Percentiles rank a stretch among this genome's conserved stretches.
Conservation (phyloP, 2,329 filamentous ascomycete species). For the Arthrobotrys sphaeroides region DNA sequence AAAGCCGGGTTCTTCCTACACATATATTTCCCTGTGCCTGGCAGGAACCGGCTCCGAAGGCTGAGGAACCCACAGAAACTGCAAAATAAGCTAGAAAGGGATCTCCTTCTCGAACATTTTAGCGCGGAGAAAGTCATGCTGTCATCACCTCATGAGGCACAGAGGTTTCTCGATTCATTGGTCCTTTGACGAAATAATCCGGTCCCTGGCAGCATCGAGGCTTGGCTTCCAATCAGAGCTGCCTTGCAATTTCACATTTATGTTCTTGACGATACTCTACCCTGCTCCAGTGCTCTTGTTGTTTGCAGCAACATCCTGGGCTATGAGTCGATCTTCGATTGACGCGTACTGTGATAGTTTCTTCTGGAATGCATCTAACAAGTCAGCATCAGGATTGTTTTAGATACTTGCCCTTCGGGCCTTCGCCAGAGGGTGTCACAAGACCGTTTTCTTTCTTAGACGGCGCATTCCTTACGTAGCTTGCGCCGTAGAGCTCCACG, state of each 20-base stretch:
- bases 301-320: slow-evolving; percentile 29
- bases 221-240: slow-evolving; percentile 53
- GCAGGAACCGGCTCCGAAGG: slow-evolving; percentile 21
- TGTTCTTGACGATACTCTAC: slow-evolving; percentile 31
- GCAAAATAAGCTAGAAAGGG: slow-evolving; percentile 12
- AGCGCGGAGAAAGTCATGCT: slow-evolving; percentile 37
- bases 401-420: slow-evolving; percentile 27
- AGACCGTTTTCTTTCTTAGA: slow-evolving; percentile 14
- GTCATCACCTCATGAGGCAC: slow-evolving; percentile 41
- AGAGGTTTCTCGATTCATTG: slow-evolving; percentile 28
- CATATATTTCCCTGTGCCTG: slow-evolving; percentile 13
- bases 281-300: background rate
- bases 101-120: slow-evolving; percentile 52
- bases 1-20: background rate
- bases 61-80: slow-evolving; percentile 6
- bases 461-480: slow-evolving; percentile 43
- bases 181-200: slow-evolving; percentile 35
- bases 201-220: slow-evolving; percentile 42
- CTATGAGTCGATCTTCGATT: slow-evolving; percentile 25
- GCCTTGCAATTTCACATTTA: slow-evolving; percentile 23
- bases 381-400: slow-evolving; percentile 45
- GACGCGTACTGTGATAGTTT: slow-evolving; percentile 25
- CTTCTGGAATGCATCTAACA: slow-evolving; percentile 51
- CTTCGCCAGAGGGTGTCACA: slow-evolving; percentile 36
- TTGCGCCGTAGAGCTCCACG: slow-evolving; percentile 37